Evolutionary conservation across 202 grass and related monocot species (phyloP).

Genomic region (Zizania palustris): DNA sequence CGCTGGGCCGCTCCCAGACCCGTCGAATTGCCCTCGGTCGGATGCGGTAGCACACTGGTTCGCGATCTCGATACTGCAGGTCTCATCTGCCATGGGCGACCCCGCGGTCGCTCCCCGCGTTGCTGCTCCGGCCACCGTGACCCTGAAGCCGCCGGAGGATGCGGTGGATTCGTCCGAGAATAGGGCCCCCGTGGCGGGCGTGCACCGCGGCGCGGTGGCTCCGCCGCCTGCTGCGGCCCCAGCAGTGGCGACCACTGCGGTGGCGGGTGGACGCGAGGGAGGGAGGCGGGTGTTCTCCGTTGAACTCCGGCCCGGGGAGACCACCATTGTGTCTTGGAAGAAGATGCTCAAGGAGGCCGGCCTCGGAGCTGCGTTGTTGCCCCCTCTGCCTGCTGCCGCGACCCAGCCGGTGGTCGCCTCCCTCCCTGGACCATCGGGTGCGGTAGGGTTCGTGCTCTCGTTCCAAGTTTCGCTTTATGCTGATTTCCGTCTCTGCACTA

Average conservation of each 20-base stretch:
- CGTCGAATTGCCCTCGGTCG: conserved; percentile 16
- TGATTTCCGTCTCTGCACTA: conserved; percentile 16
- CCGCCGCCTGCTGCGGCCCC: conserved; percentile 10
- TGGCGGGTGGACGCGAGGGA: neutral
- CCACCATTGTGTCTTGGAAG: conserved; percentile 97
- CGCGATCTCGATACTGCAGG: conserved; percentile 6
- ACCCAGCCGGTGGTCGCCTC: conserved; percentile 38
- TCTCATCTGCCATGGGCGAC: conserved; percentile 54
- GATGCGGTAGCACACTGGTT: conserved; percentile 36
- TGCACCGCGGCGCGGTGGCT: conserved; percentile 12
- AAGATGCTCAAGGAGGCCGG: conserved; percentile 73
- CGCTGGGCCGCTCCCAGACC: neutral
- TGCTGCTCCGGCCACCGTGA: neutral
- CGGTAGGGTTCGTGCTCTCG: conserved; percentile 51
- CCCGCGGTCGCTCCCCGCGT: neutral
- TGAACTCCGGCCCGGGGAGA: conserved; percentile 79
- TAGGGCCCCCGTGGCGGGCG: conserved; percentile 45
- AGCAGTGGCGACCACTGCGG: neutral
- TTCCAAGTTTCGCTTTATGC: neutral
- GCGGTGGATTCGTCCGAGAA: neutral
- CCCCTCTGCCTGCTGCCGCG: conserved; percentile 1
- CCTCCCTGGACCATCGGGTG: conserved; percentile 45
- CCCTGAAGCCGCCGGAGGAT: conserved; percentile 14
- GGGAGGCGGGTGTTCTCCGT: conserved; percentile 66
- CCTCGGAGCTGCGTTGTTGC: conserved; percentile 1